phyloP scores from a whole-genome alignment of 2,329 filamentous ascomycete genomes.

The Fonsecaea pugnacius region DNA sequence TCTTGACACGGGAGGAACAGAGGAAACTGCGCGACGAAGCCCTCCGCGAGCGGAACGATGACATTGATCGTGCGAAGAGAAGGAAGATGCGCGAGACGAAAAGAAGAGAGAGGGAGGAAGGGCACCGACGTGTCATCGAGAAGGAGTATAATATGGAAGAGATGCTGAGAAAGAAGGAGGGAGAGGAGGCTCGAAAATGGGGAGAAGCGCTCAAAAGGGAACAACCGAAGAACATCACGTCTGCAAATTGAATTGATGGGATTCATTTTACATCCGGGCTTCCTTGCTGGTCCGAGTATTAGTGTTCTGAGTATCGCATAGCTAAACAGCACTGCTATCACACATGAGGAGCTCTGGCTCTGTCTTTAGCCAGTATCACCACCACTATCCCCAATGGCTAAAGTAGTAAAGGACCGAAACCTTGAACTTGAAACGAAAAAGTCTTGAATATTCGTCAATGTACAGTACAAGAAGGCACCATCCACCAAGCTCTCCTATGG shows the following conservation, averaged over 20 bases:
- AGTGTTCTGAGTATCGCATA: neutral
- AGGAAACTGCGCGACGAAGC: conserved; percentile 48
- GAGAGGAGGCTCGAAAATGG: conserved; percentile 40
- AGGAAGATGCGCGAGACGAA: conserved; percentile 38
- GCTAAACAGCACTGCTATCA: neutral
- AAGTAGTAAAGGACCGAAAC: neutral
- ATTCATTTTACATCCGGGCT: neutral
- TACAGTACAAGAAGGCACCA: conserved; percentile 26
- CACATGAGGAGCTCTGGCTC: neutral
- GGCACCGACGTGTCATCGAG: conserved; percentile 39
- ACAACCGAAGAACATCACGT: neutral
- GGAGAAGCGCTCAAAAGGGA: conserved; percentile 30
- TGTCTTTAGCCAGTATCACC: neutral
- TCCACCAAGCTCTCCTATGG: neutral
- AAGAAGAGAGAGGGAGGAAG: conserved; percentile 48
- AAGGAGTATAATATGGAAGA: conserved; percentile 47
- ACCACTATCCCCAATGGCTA: neutral
- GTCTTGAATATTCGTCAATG: conserved; percentile 24
- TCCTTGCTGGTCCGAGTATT: neutral
- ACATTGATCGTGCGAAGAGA: conserved; percentile 43
- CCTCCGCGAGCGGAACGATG: conserved; percentile 46
- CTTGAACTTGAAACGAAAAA: conserved; percentile 6
- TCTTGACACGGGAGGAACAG: conserved; percentile 51
- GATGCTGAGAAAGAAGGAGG: conserved; percentile 45
- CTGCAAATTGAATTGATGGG: neutral